Percentiles rank a stretch among this genome's conserved stretches.
These are phyloP conservation scores for Fusarium denticulatum DNA, from an alignment of 2,329 filamentous ascomycete species.

Conservation along the genomic window DNA sequence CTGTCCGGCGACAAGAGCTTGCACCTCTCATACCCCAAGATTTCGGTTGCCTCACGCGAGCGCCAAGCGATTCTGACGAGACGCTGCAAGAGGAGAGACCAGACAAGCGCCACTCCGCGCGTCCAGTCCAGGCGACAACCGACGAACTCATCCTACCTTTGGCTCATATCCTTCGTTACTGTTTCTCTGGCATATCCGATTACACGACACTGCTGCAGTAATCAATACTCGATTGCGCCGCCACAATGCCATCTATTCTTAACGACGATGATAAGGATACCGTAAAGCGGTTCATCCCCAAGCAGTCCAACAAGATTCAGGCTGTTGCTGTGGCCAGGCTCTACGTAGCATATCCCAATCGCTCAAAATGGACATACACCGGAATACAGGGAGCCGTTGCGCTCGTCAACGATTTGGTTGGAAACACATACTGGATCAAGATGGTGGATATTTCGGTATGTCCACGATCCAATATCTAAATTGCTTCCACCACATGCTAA, in stretches of 20 bases:
- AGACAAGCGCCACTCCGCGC: conserved; percentile 42
- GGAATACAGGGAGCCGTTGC: conserved; percentile 92
- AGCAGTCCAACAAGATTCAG: conserved; percentile 96
- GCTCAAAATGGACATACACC: conserved; percentile 89
- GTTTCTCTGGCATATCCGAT: not conserved
- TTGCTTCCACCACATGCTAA: conserved; percentile 25
- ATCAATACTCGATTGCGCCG: conserved; percentile 10
- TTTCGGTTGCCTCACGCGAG: conserved; percentile 42
- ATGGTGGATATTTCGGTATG: conserved; percentile 92
- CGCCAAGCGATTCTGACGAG: conserved; percentile 36
- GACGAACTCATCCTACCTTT: conserved; percentile 21
- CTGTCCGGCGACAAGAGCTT: conserved; percentile 15
- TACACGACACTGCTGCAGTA: not conserved
- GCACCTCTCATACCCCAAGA: conserved; percentile 5
- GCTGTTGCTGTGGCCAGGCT: conserved; percentile 92
- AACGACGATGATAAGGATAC: conserved; percentile 95
- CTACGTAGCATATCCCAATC: conserved; percentile 90
- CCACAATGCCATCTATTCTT: conserved; percentile 73
- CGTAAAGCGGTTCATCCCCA: conserved; percentile 93
- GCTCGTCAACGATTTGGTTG: conserved; percentile 91
- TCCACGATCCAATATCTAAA: conserved; percentile 14
- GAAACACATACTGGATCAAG: conserved; percentile 97
- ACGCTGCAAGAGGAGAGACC: conserved; percentile 33
- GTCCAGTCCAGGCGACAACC: conserved; percentile 32
- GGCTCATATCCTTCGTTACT: conserved; percentile 7